Evolutionary conservation across 2,329 filamentous ascomycete species (phyloP).

Genomic region (Capronia americana): DNA sequence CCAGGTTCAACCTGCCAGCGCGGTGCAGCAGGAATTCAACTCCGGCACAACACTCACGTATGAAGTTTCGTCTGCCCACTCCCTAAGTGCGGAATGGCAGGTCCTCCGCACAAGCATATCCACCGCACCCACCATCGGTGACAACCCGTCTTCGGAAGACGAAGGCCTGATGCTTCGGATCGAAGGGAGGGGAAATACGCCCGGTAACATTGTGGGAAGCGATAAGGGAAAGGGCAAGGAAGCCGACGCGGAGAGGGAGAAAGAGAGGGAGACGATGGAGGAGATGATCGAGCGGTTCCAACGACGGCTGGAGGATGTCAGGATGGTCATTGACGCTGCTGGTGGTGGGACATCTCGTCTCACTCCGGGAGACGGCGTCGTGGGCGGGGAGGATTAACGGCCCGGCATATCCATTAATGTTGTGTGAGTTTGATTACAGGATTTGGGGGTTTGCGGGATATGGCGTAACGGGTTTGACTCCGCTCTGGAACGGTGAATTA

Average conservation of each 20-base stretch:
- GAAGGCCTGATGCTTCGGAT: constrained; percentile 54
- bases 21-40: constrained; percentile 4
- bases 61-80: constrained; percentile 71
- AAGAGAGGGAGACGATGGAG: constrained; percentile 46
- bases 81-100: constrained; percentile 77
- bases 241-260: constrained; percentile 28
- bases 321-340: constrained; percentile 45
- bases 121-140: constrained; percentile 69
- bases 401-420: not conserved
- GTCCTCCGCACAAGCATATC: constrained; percentile 61
- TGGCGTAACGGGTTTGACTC: not conserved
- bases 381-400: not conserved
- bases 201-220: constrained; percentile 39
- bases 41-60: constrained; percentile 42
- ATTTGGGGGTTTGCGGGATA: not conserved
- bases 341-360: not conserved
- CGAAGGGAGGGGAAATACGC: constrained; percentile 44
- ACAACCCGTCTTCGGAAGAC: constrained; percentile 53
- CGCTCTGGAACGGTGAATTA: not conserved
- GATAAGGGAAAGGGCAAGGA: constrained; percentile 22
- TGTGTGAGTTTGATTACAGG: not conserved
- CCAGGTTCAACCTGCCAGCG: constrained; percentile 29
- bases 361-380: not conserved
- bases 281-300: constrained; percentile 57
- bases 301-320: constrained; percentile 52